Evolutionary conservation across 2,329 filamentous ascomycete species (phyloP).

Genomic region (Capronia coronata): DNA sequence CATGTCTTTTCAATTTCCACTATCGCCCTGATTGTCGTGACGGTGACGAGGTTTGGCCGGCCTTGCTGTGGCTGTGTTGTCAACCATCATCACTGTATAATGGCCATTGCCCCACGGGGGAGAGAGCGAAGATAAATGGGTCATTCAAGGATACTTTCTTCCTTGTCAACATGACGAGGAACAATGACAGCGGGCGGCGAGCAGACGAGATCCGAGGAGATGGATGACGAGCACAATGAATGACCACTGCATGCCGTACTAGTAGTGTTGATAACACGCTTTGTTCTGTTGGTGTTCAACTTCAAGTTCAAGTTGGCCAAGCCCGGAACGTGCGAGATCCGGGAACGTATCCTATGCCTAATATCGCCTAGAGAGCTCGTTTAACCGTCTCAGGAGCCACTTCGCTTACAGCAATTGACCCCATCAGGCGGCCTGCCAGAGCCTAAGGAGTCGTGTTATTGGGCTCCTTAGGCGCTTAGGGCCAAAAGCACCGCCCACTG

Average conservation of each 20-base stretch:
- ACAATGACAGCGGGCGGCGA: too few species aligned
- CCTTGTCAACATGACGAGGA: too few species aligned
- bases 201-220: background rate
- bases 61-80: too few species aligned
- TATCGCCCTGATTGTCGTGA: too few species aligned
- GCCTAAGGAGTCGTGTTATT: background rate
- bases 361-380: constrained; percentile 8
- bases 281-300: too few species aligned
- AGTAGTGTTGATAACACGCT: too few species aligned
- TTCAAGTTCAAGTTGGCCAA: background rate
- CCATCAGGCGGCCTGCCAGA: background rate
- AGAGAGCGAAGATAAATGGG: too few species aligned
- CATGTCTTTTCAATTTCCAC: too few species aligned
- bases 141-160: too few species aligned
- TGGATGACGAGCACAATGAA: background rate
- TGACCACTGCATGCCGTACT: background rate
- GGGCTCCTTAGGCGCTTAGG: background rate
- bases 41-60: too few species aligned
- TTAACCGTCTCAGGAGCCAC: background rate
- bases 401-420: background rate
- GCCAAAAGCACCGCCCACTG: background rate
- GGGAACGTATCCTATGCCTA: constrained; percentile 15
- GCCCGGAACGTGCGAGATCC: constrained; percentile 4
- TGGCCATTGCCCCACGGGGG: too few species aligned
- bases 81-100: too few species aligned